These are phyloP conservation scores for Herpetomonas samuelpessoai DNA, from an alignment of 208 protist genomes.

Conservation along the genomic window DNA sequence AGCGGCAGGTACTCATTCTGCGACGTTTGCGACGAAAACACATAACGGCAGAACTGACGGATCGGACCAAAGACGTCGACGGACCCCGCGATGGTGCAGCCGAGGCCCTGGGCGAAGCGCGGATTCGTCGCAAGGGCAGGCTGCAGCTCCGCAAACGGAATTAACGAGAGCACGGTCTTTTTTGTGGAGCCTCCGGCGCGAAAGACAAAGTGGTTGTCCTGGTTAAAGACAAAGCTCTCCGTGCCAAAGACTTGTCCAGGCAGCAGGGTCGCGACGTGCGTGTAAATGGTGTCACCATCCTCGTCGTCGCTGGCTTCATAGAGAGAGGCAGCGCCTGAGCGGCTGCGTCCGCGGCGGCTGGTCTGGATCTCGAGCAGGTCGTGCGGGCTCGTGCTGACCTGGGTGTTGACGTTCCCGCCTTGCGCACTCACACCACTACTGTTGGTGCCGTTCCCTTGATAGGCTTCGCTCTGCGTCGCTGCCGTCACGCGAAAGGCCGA, in stretches of 20 bases:
- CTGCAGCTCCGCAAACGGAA: slow-evolving; percentile 48
- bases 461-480: slow-evolving; percentile 9
- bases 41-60: slow-evolving; percentile 75
- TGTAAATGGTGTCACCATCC: slow-evolving; percentile 27
- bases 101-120: slow-evolving; percentile 67
- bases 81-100: slow-evolving; percentile 41
- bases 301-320: slow-evolving; percentile 5
- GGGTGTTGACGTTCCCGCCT: too few species aligned
- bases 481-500: slow-evolving; percentile 23
- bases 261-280: slow-evolving; percentile 49
- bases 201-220: slow-evolving; percentile 45
- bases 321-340: not conserved
- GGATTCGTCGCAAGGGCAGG: slow-evolving; percentile 37
- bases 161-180: slow-evolving; percentile 63
- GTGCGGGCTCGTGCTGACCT: not conserved
- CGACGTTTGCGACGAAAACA: slow-evolving; percentile 56
- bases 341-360: not conserved
- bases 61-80: slow-evolving; percentile 77
- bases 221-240: slow-evolving; percentile 66
- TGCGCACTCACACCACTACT: not conserved
- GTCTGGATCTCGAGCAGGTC: not conserved
- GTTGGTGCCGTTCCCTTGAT: not conserved
- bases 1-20: slow-evolving; percentile 83
- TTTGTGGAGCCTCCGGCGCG: slow-evolving; percentile 35
- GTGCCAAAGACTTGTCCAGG: slow-evolving; percentile 70